Conservation (phyloP, 495 filamentous ascomycete species). For the Evansstolkia leycettana region DNA sequence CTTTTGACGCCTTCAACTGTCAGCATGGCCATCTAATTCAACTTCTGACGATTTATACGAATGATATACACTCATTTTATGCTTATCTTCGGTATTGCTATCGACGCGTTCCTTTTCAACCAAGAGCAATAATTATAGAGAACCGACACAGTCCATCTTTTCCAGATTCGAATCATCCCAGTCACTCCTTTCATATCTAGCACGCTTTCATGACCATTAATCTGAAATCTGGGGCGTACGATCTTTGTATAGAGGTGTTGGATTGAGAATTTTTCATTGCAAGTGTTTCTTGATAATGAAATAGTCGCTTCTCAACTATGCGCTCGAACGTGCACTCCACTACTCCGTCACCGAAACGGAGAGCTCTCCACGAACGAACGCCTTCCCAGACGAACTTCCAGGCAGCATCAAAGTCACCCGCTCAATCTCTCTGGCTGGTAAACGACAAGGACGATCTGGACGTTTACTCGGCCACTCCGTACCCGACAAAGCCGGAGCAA, state of each 20-base stretch:
- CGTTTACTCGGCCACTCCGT: slow-evolving; percentile 33
- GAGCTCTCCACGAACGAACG: slow-evolving; percentile 39
- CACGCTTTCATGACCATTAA: not conserved
- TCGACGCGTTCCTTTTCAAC: no score
- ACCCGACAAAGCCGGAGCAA: slow-evolving; percentile 41
- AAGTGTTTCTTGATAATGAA: not conserved
- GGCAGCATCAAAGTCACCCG: slow-evolving; percentile 10
- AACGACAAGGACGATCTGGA: slow-evolving; percentile 24
- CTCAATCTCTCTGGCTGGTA: slow-evolving; percentile 23
- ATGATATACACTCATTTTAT: slow-evolving; percentile 10
- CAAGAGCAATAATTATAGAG: not conserved
- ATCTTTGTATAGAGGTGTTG: not conserved
- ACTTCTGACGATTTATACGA: slow-evolving; percentile 13
- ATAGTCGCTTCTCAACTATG: slow-evolving; percentile 10
- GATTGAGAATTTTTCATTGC: not conserved
- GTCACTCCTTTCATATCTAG: slow-evolving; percentile 1
- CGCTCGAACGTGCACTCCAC: slow-evolving; percentile 19
- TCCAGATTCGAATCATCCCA: not conserved
- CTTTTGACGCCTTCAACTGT: slow-evolving; percentile 13
- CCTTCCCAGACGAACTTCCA: slow-evolving; percentile 38
- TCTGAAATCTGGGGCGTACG: not conserved
- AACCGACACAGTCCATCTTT: not conserved
- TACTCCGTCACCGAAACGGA: slow-evolving; percentile 25
- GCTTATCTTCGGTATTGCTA: slow-evolving; percentile 1
- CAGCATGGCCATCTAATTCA: slow-evolving; percentile 7